phyloP scores from a whole-genome alignment of 176 grass and related monocot species.

The Zea luxurians region DNA sequence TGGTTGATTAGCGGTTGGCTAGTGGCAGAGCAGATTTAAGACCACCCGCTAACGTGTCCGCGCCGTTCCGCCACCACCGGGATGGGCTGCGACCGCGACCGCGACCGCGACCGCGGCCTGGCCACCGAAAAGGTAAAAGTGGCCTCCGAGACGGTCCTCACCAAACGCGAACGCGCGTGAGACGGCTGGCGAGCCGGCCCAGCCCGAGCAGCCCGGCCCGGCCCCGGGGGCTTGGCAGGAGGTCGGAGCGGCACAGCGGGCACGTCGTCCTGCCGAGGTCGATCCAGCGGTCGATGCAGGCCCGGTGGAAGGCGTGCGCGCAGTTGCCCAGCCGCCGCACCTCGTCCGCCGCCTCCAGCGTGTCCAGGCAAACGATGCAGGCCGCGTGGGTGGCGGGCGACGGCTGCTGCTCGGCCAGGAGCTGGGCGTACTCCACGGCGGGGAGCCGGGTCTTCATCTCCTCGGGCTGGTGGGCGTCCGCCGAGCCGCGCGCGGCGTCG shows the following conservation, averaged over 20 bases:
- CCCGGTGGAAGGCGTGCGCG: slow-evolving; percentile 65
- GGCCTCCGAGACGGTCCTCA: not conserved
- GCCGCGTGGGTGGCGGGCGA: not conserved
- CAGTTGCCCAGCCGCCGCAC: slow-evolving; percentile 71
- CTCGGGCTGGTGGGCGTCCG: slow-evolving; percentile 3
- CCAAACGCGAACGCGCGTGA: slow-evolving; percentile 30
- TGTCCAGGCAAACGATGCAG: slow-evolving; percentile 78
- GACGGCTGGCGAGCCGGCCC: slow-evolving; percentile 30
- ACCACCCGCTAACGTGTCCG: not conserved
- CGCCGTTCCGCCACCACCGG: not conserved
- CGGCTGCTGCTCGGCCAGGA: not conserved
- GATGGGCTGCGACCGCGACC: not conserved
- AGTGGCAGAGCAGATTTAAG: not conserved
- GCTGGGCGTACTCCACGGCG: slow-evolving; percentile 40
- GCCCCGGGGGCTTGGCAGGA: slow-evolving; percentile 31
- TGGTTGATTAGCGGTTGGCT: not conserved
- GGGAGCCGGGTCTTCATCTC: slow-evolving; percentile 57
- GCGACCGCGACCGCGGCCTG: not conserved
- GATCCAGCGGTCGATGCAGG: slow-evolving; percentile 84
- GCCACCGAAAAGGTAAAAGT: not conserved
- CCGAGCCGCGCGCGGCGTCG: not conserved
- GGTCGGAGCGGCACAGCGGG: slow-evolving; percentile 60
- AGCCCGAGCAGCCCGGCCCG: not conserved
- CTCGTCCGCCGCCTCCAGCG: slow-evolving; percentile 41
- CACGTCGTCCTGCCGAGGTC: slow-evolving; percentile 58